Percentiles rank a stretch among this genome's conserved stretches.
Conservation (phyloP, 108 stramenopile genomes). For the Cyclotella sp. region DNA sequence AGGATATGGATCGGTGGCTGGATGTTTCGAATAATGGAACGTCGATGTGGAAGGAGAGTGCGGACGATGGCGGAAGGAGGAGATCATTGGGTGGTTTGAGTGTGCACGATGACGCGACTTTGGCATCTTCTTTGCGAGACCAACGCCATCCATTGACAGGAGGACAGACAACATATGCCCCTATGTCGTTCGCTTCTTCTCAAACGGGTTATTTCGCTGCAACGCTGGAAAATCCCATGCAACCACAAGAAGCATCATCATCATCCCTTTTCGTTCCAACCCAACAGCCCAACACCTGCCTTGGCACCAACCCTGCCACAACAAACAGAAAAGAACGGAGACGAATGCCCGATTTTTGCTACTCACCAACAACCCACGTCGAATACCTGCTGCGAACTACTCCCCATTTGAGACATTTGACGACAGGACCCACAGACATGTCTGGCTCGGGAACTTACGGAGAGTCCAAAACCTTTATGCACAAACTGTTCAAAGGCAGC, state of each 20-base stretch:
- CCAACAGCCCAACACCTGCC: neutral
- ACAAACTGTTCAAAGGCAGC: conserved; percentile 4
- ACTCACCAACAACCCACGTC: conserved; percentile 57
- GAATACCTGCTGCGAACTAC: conserved; percentile 72
- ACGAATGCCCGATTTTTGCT: conserved; percentile 33
- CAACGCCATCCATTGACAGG: too few relatives aligned
- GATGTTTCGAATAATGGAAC: conserved; percentile 12
- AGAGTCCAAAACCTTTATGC: conserved; percentile 33
- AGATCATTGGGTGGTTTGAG: neutral
- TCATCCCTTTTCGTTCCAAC: neutral
- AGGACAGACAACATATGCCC: too few relatives aligned
- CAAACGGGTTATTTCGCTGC: too few relatives aligned
- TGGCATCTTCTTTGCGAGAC: too few relatives aligned
- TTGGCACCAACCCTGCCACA: conserved; percentile 3
- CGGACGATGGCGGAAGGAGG: neutral
- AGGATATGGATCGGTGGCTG: conserved; percentile 36
- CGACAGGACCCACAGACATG: conserved; percentile 70
- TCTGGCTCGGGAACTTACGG: conserved; percentile 50
- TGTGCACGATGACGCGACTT: too few relatives aligned
- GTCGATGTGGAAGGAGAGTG: neutral
- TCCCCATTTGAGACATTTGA: conserved; percentile 80
- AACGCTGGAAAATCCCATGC: neutral
- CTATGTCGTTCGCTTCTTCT: too few relatives aligned
- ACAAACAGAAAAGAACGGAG: conserved; percentile 5
- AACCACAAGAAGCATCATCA: neutral